phyloP scores from a whole-genome alignment of 2,329 filamentous ascomycete species.

The Drechslera avenae region DNA sequence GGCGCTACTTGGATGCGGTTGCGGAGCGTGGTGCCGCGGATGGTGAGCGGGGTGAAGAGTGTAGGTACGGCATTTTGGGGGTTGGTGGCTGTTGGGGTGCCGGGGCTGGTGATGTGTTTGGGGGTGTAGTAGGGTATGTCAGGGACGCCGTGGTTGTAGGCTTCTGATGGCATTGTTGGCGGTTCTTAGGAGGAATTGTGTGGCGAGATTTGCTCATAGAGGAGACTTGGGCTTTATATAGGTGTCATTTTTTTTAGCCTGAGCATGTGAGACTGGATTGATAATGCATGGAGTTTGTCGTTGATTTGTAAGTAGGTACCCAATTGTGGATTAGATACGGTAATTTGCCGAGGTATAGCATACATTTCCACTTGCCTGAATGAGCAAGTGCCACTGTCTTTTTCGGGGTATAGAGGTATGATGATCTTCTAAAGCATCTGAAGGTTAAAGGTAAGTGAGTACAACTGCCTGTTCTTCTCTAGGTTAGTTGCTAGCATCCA shows the following conservation, averaged over 20 bases:
- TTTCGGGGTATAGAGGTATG: not conserved
- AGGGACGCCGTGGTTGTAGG: conserved; percentile 34
- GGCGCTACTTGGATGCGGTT: conserved; percentile 48
- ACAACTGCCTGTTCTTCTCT: too few species aligned
- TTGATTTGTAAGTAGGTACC: conserved; percentile 23
- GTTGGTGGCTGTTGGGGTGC: conserved; percentile 31
- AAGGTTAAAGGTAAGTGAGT: too few species aligned
- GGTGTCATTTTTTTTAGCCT: too few species aligned
- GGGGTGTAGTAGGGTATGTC: conserved; percentile 54
- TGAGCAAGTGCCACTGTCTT: not conserved
- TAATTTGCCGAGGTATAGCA: conserved; percentile 19
- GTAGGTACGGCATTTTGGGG: conserved; percentile 29
- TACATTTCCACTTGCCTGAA: conserved; percentile 1
- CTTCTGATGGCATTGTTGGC: conserved; percentile 31
- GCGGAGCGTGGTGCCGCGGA: conserved; percentile 41
- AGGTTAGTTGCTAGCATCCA: too few species aligned
- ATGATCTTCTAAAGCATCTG: not conserved
- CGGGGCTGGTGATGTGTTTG: conserved; percentile 50
- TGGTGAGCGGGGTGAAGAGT: conserved; percentile 46
- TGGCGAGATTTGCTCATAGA: not conserved
- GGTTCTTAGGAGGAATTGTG: not conserved
- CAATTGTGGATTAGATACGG: too few species aligned
- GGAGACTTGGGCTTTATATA: too few species aligned
- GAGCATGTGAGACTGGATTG: not conserved
- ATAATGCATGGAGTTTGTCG: not conserved